Conservation (phyloP, 495 filamentous ascomycete species). For the Patellaria atrata region DNA sequence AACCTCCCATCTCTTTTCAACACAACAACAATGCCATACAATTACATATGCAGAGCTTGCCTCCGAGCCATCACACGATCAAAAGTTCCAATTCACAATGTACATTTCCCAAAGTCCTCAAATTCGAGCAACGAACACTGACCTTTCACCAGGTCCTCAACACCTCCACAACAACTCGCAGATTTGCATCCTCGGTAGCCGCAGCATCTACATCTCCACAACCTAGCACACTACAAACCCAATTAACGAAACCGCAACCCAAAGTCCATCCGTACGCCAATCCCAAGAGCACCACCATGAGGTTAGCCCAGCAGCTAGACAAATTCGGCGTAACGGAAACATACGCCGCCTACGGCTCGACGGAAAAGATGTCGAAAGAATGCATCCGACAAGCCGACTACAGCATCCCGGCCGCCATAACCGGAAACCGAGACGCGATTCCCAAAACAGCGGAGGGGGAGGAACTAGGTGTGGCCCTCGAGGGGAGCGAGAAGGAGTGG, state of each 20-base stretch:
- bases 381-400: conserved; percentile 69
- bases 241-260: neutral
- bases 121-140: neutral
- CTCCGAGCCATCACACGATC: neutral
- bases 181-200: neutral
- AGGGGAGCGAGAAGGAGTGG: conserved; percentile 54
- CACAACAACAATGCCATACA: conserved; percentile 14
- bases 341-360: conserved; percentile 64
- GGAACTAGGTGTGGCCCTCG: conserved; percentile 64
- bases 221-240: conserved; percentile 1
- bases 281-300: neutral
- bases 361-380: conserved; percentile 61
- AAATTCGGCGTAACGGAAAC: conserved; percentile 32
- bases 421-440: conserved; percentile 28
- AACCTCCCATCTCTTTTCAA: no score
- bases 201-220: neutral
- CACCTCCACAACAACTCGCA: neutral
- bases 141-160: neutral
- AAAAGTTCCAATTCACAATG: neutral
- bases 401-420: conserved; percentile 26
- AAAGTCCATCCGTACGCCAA: neutral
- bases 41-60: conserved; percentile 17
- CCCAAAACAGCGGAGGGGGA: conserved; percentile 56
- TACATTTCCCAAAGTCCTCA: neutral
- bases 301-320: conserved; percentile 7